Percentiles rank a stretch among this genome's conserved stretches.
These are phyloP conservation scores for Turnera subulata DNA, from an alignment of 345 rosid genomes.

Conservation along the genomic window DNA sequence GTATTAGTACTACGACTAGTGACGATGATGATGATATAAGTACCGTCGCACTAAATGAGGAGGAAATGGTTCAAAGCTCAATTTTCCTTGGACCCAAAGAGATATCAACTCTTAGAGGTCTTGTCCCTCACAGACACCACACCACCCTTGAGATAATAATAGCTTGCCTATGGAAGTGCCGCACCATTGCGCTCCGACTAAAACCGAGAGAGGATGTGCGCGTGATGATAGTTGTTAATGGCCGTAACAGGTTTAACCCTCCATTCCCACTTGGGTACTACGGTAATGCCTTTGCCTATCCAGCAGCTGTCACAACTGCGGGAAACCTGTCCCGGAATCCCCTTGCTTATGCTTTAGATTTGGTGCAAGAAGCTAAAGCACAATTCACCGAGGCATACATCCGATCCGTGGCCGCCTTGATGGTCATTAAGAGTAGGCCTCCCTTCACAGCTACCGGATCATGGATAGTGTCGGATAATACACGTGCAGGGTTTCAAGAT, in stretches of 20 bases:
- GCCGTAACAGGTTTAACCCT: background rate
- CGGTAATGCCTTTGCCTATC: slow-evolving; percentile 35
- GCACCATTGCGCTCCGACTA: slow-evolving; percentile 8
- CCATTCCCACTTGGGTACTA: slow-evolving; percentile 28
- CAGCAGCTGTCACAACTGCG: slow-evolving; percentile 22
- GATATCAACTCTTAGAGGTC: slow-evolving; percentile 1
- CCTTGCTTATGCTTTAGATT: slow-evolving; percentile 29
- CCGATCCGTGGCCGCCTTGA: slow-evolving; percentile 12
- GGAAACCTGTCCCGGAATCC: slow-evolving; percentile 16
- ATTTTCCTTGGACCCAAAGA: slow-evolving; percentile 17
- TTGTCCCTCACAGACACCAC: background rate
- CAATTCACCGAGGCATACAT: slow-evolving; percentile 20
- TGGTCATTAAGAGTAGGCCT: slow-evolving; percentile 17
- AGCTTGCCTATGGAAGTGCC: slow-evolving; percentile 30
- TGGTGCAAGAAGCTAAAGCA: slow-evolving; percentile 27
- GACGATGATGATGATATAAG: too few species aligned
- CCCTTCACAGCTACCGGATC: background rate
- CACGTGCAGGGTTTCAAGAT: background rate
- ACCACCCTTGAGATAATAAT: slow-evolving; percentile 19
- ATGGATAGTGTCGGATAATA: slow-evolving; percentile 2
- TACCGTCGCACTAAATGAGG: too few species aligned
- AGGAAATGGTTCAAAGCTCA: slow-evolving; percentile 5
- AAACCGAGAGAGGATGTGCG: slow-evolving; percentile 14
- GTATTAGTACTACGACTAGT: too few species aligned
- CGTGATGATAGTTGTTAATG: background rate